Percentiles rank a stretch among this genome's conserved stretches.
These are phyloP conservation scores for Coniophora puteana DNA, from an alignment of 1,284 basidiomycete genomes.

Conservation along the genomic window DNA sequence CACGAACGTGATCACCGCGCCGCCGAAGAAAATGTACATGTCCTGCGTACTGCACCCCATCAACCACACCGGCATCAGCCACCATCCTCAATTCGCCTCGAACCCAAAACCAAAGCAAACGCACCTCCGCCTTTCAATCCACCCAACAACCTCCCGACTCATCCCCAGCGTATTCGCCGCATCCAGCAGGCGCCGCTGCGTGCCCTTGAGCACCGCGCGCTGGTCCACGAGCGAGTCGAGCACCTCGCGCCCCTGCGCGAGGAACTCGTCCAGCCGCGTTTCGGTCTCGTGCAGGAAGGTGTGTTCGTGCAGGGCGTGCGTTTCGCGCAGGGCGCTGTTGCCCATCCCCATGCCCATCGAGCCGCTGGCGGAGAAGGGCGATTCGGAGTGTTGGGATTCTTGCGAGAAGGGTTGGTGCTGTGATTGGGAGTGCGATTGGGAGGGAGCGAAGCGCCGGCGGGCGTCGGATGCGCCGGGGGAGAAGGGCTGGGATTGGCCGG, in stretches of 20 bases:
- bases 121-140: slow-evolving; percentile 90
- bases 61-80: slow-evolving; percentile 10
- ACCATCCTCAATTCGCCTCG: too few relatives aligned
- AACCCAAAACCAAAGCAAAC: slow-evolving; percentile 11
- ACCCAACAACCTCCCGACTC: slow-evolving; percentile 89
- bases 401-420: slow-evolving; percentile 31
- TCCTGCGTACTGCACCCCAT: slow-evolving; percentile 73
- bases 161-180: slow-evolving; percentile 92
- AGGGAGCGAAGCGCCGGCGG: slow-evolving; percentile 55
- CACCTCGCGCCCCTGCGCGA: slow-evolving; percentile 87
- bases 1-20: slow-evolving; percentile 83
- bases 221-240: slow-evolving; percentile 90
- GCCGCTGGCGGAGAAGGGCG: slow-evolving; percentile 65
- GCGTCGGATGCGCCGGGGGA: slow-evolving; percentile 48
- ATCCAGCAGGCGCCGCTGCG: slow-evolving; percentile 77
- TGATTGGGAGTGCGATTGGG: slow-evolving; percentile 22
- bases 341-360: slow-evolving; percentile 51
- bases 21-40: slow-evolving; percentile 85
- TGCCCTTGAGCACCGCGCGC: slow-evolving; percentile 88
- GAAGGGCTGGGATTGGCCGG: slow-evolving; percentile 43
- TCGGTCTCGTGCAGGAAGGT: slow-evolving; percentile 83
- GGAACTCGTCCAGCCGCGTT: slow-evolving; percentile 79
- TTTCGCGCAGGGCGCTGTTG: slow-evolving; percentile 58
- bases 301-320: slow-evolving; percentile 82
- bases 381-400: slow-evolving; percentile 60